Conservation (phyloP, 805 yeast species). For the Lipomyces orientalis region DNA sequence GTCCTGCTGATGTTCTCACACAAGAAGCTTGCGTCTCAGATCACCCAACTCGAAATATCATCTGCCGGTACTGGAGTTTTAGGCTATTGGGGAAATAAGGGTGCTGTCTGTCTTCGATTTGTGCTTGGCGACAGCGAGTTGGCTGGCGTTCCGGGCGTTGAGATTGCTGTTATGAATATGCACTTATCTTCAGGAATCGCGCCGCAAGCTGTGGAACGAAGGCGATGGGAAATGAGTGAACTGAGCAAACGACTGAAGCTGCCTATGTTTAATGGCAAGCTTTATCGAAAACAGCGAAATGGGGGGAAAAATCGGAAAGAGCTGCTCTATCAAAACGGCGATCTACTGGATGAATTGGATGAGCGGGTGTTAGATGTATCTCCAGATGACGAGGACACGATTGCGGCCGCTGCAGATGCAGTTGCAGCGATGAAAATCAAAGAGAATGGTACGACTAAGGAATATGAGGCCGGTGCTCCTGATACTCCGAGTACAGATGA, state of each 20-base stretch:
- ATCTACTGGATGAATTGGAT: constrained; percentile 40
- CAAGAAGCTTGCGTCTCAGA: constrained; percentile 46
- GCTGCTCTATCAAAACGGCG: constrained; percentile 42
- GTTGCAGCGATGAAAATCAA: constrained; percentile 1
- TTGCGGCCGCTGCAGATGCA: constrained; percentile 6
- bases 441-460: constrained; percentile 26
- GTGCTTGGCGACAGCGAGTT: constrained; percentile 48
- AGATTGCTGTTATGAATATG: constrained; percentile 53
- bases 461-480: constrained; percentile 11
- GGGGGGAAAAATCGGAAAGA: constrained; percentile 33
- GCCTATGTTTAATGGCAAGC: constrained; percentile 36
- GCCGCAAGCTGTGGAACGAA: constrained; percentile 46
- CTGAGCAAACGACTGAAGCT: constrained; percentile 45
- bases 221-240: constrained; percentile 55
- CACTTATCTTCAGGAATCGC: constrained; percentile 62
- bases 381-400: constrained; percentile 30
- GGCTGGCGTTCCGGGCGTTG: constrained; percentile 41
- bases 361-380: constrained; percentile 41
- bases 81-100: constrained; percentile 66
- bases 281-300: constrained; percentile 30
- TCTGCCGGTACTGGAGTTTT: constrained; percentile 64
- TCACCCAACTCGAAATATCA: constrained; percentile 49
- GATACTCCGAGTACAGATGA: constrained; percentile 13
- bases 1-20: constrained; percentile 54
- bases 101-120: constrained; percentile 57